Base-by-base conservation (phyloP, 495 filamentous ascomycete genomes). In the Cercophora newfieldiana region DNA sequence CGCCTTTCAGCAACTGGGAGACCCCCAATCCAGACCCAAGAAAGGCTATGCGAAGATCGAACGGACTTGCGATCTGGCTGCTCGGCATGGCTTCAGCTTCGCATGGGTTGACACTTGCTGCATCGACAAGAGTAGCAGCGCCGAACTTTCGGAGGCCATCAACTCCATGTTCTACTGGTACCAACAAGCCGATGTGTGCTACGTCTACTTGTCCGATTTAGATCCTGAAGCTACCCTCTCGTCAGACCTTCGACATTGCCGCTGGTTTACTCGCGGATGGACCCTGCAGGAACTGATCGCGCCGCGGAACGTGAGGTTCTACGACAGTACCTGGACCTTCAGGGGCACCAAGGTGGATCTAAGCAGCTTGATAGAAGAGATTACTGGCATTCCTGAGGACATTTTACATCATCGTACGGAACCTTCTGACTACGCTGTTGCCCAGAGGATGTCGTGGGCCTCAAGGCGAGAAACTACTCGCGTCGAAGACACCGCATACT, bases 401-500 rank as follows among this genome's bases (percentile, higher is more conserved):
- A 5, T 66, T 2, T 31, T 62, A 19, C 19, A 5, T 5, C 3
- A 55, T 10, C 1, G 6, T 7, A 0, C 44, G 10, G 44, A 12
- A 8, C 50, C 59, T 2, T 53, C 50, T 19, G 22, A 1, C 28
- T 24, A 57, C 31, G 14, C 29, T 16, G 49, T 72, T 12, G 71
- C 66, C 2, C 26, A 62, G 44, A 63, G 75, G 29, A 73, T 80
- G 62, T 68, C 61, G 14, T 80, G 76, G 77, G 71, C 75, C 6
- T 66, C 71, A 18, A 53, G 30, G 16, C 71, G 78, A 21, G 7
- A 66, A 1, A 78, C 75, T 0, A 77, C 68, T 2, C 49, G 69
- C 4, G 37, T 57, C 0, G 78, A 80, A 62, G 77, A 80, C 63
- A 49, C 59, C 6, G 76, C 77, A 1, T 79, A 79, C 59, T 78